Conservation (phyloP, 176 grass and related monocot genomes). For the Chrysopogon serrulatus region DNA sequence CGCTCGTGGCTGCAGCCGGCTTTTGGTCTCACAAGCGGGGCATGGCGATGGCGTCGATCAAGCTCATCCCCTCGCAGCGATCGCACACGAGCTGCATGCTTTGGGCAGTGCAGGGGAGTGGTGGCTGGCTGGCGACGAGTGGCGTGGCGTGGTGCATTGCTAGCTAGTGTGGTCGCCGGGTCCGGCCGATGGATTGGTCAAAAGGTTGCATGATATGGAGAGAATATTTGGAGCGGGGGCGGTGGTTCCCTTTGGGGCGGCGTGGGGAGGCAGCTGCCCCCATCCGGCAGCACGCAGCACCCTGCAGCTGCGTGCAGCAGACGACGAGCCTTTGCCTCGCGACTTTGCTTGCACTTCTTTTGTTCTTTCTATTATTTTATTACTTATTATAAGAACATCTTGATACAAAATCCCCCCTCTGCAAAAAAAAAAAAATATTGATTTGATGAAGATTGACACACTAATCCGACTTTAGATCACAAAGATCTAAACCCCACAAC, state of each 20-base stretch:
- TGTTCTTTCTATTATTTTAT: background rate
- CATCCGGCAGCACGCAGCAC: slow-evolving; percentile 3
- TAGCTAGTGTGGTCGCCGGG: background rate
- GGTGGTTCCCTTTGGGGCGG: slow-evolving; percentile 16
- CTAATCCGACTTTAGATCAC: too few species aligned
- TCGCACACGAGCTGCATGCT: background rate
- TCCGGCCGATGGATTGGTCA: slow-evolving; percentile 29
- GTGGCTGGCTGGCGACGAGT: background rate
- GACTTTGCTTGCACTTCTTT: background rate
- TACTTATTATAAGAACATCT: background rate
- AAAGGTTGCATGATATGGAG: slow-evolving; percentile 57
- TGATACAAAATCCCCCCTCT: too few species aligned
- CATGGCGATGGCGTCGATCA: background rate
- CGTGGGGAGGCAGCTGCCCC: slow-evolving; percentile 19
- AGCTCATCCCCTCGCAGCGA: background rate
- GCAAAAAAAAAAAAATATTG: too few species aligned
- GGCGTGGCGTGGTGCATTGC: background rate
- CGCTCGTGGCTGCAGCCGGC: background rate
- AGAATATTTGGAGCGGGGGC: slow-evolving; percentile 54
- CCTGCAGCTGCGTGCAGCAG: background rate
- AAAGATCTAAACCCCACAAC: too few species aligned
- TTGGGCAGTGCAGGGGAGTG: background rate
- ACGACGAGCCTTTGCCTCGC: background rate
- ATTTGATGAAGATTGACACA: too few species aligned
- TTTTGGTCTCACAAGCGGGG: background rate